Base-by-base conservation (phyloP, 2,329 filamentous ascomycete genomes). In the Mycocentrospora acerina region DNA sequence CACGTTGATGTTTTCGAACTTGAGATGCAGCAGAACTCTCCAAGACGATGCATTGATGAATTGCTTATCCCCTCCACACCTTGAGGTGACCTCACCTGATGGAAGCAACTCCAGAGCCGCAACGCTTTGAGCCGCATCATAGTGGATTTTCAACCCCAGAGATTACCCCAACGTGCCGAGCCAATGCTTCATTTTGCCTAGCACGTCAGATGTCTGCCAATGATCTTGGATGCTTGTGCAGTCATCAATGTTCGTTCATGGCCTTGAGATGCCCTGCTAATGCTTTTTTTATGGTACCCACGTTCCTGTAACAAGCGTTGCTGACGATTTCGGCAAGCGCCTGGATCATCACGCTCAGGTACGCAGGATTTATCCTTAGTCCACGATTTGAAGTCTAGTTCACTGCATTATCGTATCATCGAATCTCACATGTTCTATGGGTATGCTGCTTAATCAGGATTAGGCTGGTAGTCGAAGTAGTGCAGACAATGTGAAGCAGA, bases 61-160 rank as follows among this genome's bases (percentile, higher is more conserved):
- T 46, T 38, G 42, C 52, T 46, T 48, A 32, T 30, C 40, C 26
- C 18, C 41, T 51, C 43, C 44, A 43, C 37, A 40, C 35, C 44
- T 44, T 41, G 44, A 37, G 36, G 30, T 35, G 22, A 49, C 44
- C 48, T 59, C 55, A 57, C 51, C 33, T 26, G 10, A 34, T 38
- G 42, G 37, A 54, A 53, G 52, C 55, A 48, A 50, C 47, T 55
- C 47, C 57, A 52, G 48, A 62, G 60, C 62, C 58, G 53, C 61
- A 63, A 55, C 55, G 53, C 30, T 37, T 27, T 31, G 30, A 44
- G 42, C 42, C 42, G 42, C 42, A 44, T 40, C 27, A 37, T 32
- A 22, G 40, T 34, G 43, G 37, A 39, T 37, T 35, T 42, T 37
- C n/a, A n/a, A 29, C 43, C 39, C 46, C 33, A 35, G 32, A 36